Conservation (phyloP, 2,329 filamentous ascomycete genomes). For the Shiraia bambusicola region DNA sequence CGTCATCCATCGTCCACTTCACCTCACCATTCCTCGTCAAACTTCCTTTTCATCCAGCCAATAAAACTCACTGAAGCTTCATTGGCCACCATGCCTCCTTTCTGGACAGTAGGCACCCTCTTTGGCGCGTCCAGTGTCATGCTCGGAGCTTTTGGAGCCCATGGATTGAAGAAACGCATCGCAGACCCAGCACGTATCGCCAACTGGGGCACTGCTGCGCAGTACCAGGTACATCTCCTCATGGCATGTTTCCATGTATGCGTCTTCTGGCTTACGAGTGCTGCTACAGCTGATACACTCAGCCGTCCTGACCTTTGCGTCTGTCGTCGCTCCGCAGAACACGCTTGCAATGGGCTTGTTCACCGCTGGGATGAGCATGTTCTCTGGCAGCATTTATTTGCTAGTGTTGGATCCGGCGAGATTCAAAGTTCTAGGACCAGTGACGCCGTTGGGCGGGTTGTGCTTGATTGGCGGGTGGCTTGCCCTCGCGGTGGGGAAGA, state of each 20-base stretch:
- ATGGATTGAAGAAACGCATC: conserved; percentile 64
- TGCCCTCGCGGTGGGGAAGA: conserved; percentile 47
- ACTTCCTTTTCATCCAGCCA: neutral
- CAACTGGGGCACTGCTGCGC: conserved; percentile 65
- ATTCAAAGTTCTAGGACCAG: conserved; percentile 62
- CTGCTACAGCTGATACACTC: conserved; percentile 65
- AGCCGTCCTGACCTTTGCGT: conserved; percentile 59
- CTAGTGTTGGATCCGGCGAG: conserved; percentile 62
- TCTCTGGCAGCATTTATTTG: conserved; percentile 66
- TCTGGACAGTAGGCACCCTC: conserved; percentile 64
- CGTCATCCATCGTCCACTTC: neutral
- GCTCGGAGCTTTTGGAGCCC: conserved; percentile 67
- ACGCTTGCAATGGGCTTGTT: conserved; percentile 61
- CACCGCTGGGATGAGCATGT: conserved; percentile 66
- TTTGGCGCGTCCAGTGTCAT: conserved; percentile 63
- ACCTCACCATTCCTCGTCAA: neutral
- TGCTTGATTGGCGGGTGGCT: conserved; percentile 67
- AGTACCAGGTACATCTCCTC: conserved; percentile 61
- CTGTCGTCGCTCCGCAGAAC: conserved; percentile 55
- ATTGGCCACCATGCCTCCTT: conserved; percentile 41
- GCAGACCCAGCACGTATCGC: conserved; percentile 60
- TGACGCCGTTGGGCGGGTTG: conserved; percentile 65
- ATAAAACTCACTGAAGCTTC: neutral
- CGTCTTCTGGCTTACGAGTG: neutral
- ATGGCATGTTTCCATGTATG: neutral